These are phyloP conservation scores for Melampsora americana DNA, from an alignment of 1,284 basidiomycete genomes.

Conservation along the genomic window DNA sequence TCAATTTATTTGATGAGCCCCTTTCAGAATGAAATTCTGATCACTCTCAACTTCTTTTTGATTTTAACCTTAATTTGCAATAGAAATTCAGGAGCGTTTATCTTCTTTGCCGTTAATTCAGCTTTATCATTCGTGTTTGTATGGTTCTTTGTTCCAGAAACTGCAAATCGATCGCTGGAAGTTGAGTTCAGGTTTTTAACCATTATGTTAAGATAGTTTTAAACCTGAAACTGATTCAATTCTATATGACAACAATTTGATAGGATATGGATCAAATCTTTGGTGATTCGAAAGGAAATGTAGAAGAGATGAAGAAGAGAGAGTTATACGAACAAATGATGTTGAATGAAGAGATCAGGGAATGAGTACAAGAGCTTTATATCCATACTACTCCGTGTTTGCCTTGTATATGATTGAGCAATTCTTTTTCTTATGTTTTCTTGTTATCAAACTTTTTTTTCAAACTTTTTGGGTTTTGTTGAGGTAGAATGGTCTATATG, in stretches of 20 bases:
- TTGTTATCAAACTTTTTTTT: too few species aligned
- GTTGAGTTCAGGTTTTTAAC: background rate
- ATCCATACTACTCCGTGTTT: too few species aligned
- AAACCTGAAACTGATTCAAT: background rate
- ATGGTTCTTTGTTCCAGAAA: conserved; percentile 46
- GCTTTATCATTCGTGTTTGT: conserved; percentile 43
- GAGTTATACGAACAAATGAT: conserved; percentile 4
- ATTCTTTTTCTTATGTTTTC: too few species aligned
- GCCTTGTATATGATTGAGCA: too few species aligned
- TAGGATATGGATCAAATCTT: conserved; percentile 44
- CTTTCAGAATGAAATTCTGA: background rate
- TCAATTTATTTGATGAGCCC: background rate
- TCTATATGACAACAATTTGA: background rate
- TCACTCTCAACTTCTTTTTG: background rate
- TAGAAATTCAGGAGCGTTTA: conserved; percentile 44
- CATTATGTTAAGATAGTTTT: background rate
- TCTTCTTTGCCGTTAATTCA: conserved; percentile 45
- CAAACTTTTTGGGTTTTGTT: too few species aligned
- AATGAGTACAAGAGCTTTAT: background rate
- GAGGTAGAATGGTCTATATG: too few species aligned
- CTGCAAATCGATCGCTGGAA: conserved; percentile 32
- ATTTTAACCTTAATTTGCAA: background rate
- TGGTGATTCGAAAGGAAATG: conserved; percentile 20
- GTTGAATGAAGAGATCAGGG: conserved; percentile 10
- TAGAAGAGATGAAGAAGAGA: conserved; percentile 20